Conservation (phyloP, 2,329 filamentous ascomycete species). For the Kalaharituber pfeilii region DNA sequence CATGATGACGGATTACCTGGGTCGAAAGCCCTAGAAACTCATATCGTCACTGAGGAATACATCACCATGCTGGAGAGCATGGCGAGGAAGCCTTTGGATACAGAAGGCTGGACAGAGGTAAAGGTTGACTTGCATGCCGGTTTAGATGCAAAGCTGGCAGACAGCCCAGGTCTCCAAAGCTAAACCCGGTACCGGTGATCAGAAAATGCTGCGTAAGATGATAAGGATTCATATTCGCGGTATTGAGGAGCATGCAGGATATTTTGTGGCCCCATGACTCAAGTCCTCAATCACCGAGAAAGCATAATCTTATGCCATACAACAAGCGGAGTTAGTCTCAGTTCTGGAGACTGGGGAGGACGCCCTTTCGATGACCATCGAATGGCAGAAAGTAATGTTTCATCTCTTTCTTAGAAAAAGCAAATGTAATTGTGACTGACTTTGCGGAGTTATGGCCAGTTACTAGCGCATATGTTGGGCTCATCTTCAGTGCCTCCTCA, state of each 20-base stretch:
- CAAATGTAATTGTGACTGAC: neutral
- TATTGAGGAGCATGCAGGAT: constrained; percentile 5
- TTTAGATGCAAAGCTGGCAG: too few relatives aligned
- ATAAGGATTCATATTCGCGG: constrained; percentile 7
- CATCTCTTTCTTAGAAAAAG: constrained; percentile 1
- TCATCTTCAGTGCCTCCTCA: constrained; percentile 7
- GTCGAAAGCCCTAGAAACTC: constrained; percentile 6
- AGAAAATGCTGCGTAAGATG: constrained; percentile 9
- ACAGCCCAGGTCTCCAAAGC: constrained; percentile 9
- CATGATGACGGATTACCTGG: too few relatives aligned
- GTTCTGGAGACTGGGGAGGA: constrained; percentile 1
- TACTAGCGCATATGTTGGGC: constrained; percentile 8
- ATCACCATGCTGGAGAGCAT: constrained; percentile 8
- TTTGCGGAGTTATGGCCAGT: constrained; percentile 6
- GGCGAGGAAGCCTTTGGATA: constrained; percentile 7
- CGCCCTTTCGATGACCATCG: constrained; percentile 2
- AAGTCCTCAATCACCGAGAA: constrained; percentile 5
- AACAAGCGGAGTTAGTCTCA: constrained; percentile 12
- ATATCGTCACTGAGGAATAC: constrained; percentile 14
- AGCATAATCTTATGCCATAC: constrained; percentile 7
- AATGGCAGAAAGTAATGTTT: constrained; percentile 13
- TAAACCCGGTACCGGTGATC: constrained; percentile 8
- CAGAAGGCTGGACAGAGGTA: constrained; percentile 14
- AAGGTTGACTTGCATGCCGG: constrained; percentile 11
- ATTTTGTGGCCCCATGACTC: constrained; percentile 11